phyloP scores from a whole-genome alignment of 441 rosid species.

The Rhodomyrtus psidioides region DNA sequence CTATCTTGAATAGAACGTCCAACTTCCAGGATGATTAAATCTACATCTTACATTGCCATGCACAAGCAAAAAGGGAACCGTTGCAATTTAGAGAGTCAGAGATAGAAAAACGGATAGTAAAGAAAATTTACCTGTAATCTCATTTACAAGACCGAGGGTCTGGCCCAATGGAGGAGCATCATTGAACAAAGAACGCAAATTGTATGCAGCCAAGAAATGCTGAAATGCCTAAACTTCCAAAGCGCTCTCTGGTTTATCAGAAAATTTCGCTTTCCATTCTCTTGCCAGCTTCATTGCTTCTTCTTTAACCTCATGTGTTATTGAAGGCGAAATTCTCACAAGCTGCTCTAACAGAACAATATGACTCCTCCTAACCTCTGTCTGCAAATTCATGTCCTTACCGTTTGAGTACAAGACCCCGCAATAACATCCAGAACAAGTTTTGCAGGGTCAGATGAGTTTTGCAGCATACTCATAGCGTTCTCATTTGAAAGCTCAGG shows the following conservation, averaged over 20 bases:
- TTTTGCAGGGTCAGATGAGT: constrained; percentile 30
- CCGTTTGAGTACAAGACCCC: constrained; percentile 12
- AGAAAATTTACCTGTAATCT: background rate
- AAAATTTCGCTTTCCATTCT: constrained; percentile 22
- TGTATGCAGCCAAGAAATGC: constrained; percentile 25
- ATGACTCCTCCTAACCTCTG: constrained; percentile 3
- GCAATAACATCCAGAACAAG: constrained; percentile 28
- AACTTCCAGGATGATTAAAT: background rate
- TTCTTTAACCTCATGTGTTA: constrained; percentile 16
- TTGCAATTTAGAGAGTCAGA: background rate
- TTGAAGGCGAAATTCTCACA: constrained; percentile 8
- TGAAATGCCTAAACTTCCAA: constrained; percentile 20
- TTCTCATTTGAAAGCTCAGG: background rate
- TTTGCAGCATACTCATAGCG: constrained; percentile 16
- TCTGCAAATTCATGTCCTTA: constrained; percentile 9
- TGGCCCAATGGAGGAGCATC: background rate
- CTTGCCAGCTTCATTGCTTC: constrained; percentile 20
- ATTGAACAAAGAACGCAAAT: constrained; percentile 10
- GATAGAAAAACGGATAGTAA: background rate
- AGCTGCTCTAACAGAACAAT: constrained; percentile 20
- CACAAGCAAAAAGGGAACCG: background rate
- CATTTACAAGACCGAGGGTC: background rate
- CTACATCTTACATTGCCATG: background rate
- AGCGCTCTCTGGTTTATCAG: background rate
- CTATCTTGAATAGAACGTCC: background rate